Percentiles rank a stretch among this genome's conserved stretches.
Conservation (phyloP, 257 asterid species). For the Penstemon newberryi region DNA sequence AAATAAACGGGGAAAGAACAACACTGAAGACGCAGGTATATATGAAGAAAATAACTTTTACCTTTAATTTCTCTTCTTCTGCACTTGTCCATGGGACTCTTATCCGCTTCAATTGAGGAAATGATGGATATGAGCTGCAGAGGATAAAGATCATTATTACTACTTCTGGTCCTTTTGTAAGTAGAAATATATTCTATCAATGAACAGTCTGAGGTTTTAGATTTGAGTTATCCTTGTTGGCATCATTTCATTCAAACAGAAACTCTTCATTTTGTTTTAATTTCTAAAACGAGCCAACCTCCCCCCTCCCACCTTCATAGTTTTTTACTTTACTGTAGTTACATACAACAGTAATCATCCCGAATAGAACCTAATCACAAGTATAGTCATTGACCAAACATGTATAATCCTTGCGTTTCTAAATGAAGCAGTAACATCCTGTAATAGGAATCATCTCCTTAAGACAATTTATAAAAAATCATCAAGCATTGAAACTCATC, state of each 20-base stretch:
- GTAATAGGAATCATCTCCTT: slow-evolving; percentile 16
- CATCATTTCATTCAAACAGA: slow-evolving; percentile 12
- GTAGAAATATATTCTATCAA: slow-evolving; percentile 8
- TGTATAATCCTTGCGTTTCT: slow-evolving; percentile 7
- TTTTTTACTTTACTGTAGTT: not conserved
- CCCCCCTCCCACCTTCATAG: not conserved
- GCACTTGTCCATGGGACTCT: slow-evolving; percentile 51
- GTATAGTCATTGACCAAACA: not conserved
- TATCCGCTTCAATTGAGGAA: slow-evolving; percentile 44
- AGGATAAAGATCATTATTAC: slow-evolving; percentile 17
- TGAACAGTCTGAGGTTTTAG: not conserved
- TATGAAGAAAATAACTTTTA: slow-evolving; percentile 21
- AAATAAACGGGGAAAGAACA: slow-evolving; percentile 2
- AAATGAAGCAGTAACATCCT: slow-evolving; percentile 16
- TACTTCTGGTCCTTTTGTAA: not conserved
- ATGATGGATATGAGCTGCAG: slow-evolving; percentile 48
- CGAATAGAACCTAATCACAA: slow-evolving; percentile 1
- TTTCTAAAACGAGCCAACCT: slow-evolving; percentile 8
- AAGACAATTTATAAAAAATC: slow-evolving; percentile 11
- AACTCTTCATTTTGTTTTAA: not conserved
- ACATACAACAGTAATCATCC: not conserved
- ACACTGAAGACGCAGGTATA: not conserved
- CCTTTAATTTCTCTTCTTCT: slow-evolving; percentile 70
- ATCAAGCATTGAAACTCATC: slow-evolving; percentile 7
- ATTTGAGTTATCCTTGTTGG: slow-evolving; percentile 10